Conservation (phyloP, 1,284 basidiomycete genomes). For the Phylloporus sp. region DNA sequence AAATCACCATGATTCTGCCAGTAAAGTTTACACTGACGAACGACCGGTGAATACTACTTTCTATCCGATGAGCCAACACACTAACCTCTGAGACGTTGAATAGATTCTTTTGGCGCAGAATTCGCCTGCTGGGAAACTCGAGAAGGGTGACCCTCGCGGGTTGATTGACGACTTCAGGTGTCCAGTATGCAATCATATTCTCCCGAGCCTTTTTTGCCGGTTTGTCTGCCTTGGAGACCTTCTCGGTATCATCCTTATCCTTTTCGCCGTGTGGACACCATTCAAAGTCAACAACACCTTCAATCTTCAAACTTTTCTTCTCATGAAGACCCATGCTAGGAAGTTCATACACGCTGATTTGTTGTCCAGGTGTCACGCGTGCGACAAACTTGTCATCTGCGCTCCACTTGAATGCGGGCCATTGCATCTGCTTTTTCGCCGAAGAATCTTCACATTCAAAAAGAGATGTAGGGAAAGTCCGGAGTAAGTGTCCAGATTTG, state of each 20-base stretch:
- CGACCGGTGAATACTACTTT: neutral
- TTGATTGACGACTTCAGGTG: constrained; percentile 95
- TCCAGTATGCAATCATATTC: constrained; percentile 98
- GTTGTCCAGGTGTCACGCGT: constrained; percentile 85
- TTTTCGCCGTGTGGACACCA: constrained; percentile 96
- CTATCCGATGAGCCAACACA: constrained; percentile 18
- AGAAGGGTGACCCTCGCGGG: constrained; percentile 96
- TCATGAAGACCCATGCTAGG: constrained; percentile 94
- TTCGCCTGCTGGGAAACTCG: constrained; percentile 84
- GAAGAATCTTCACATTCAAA: constrained; percentile 60
- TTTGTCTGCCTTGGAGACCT: constrained; percentile 54
- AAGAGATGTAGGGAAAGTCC: constrained; percentile 84
- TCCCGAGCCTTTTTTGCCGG: constrained; percentile 71
- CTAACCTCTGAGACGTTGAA: constrained; percentile 97
- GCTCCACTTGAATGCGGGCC: constrained; percentile 99
- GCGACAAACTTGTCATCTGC: constrained; percentile 94
- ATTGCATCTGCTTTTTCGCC: constrained; percentile 82
- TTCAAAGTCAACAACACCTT: constrained; percentile 98
- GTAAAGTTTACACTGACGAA: constrained; percentile 88
- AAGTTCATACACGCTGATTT: constrained; percentile 96
- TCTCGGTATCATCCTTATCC: constrained; percentile 78
- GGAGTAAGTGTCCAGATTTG: constrained; percentile 89
- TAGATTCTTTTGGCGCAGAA: constrained; percentile 94
- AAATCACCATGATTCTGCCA: constrained; percentile 99
- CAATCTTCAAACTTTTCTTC: constrained; percentile 98